Evolutionary conservation across 495 filamentous ascomycete genomes (phyloP).

Genomic region (Endocarpon pusillum): DNA sequence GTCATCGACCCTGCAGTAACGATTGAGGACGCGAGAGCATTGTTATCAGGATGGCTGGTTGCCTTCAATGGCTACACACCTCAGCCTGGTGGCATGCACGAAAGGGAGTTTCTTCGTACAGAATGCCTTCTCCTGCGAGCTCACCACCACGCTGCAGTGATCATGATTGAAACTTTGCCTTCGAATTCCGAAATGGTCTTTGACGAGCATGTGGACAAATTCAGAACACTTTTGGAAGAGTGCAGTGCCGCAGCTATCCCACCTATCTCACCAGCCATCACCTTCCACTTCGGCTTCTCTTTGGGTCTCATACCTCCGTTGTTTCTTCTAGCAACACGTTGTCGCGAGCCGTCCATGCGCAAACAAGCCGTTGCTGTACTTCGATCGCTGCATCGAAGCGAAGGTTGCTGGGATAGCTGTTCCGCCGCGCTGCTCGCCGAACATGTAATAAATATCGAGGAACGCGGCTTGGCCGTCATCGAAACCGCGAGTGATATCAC

Average conservation of each 20-base stretch:
- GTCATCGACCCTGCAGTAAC: background rate
- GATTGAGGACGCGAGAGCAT: background rate
- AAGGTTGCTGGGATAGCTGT: slow-evolving; percentile 6
- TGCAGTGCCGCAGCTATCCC: background rate
- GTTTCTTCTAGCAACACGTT: slow-evolving; percentile 4
- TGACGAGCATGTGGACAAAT: slow-evolving; percentile 1
- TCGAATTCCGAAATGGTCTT: background rate
- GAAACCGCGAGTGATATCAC: background rate
- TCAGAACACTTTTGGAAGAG: background rate
- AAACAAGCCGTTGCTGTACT: slow-evolving; percentile 2
- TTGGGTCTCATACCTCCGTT: slow-evolving; percentile 1
- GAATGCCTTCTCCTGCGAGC: no score
- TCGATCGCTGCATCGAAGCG: slow-evolving; percentile 2
- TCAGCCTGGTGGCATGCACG: no score
- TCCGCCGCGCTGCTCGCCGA: slow-evolving; percentile 3
- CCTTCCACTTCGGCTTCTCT: slow-evolving; percentile 1
- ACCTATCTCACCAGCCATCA: background rate
- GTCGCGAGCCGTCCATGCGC: slow-evolving; percentile 5
- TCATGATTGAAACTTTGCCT: background rate
- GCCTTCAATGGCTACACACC: no score
- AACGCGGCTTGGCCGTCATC: slow-evolving; percentile 1
- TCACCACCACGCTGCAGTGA: background rate
- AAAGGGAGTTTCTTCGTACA: no score
- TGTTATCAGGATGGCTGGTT: background rate
- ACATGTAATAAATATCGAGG: slow-evolving; percentile 3